These are phyloP conservation scores for Aureobasidium sp. DNA, from an alignment of 2,329 filamentous ascomycete species.

Conservation along the genomic window DNA sequence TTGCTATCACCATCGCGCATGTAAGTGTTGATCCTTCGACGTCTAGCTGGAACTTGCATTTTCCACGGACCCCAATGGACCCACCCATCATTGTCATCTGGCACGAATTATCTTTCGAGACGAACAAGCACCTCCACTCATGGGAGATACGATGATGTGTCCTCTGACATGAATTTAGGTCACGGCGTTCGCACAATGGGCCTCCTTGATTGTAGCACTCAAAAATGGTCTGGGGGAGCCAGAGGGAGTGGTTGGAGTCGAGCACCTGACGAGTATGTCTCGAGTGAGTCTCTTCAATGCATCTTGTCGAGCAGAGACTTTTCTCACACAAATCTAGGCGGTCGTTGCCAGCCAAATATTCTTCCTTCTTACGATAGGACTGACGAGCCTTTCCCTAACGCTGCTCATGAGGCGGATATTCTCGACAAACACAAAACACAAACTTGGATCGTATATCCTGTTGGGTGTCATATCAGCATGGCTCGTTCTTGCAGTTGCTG, in stretches of 20 bases:
- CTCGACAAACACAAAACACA: conserved; percentile 7
- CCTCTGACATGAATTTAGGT: not conserved
- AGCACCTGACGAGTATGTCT: not conserved
- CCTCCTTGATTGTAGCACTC: conserved; percentile 1
- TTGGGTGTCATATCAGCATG: conserved; percentile 16
- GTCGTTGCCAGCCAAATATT: conserved; percentile 22
- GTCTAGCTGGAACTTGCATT: too few species aligned
- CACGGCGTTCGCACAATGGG: conserved; percentile 8
- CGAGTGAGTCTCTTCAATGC: not conserved
- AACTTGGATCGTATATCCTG: conserved; percentile 17
- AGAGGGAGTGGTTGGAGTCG: not conserved
- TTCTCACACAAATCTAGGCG: conserved; percentile 4
- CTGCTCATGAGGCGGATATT: conserved; percentile 25
- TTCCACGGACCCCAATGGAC: not conserved
- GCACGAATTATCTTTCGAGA: not conserved
- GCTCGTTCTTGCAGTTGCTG: conserved; percentile 18
- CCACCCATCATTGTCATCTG: not conserved
- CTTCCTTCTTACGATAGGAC: conserved; percentile 19
- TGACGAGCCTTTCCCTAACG: conserved; percentile 23
- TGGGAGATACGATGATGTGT: not conserved
- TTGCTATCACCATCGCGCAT: not conserved
- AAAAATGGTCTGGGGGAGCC: not conserved
- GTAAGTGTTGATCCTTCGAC: not conserved
- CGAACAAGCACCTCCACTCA: not conserved
- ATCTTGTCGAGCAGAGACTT: not conserved